These are phyloP conservation scores for Pseudocercospora fijiensis DNA, from an alignment of 2,329 filamentous ascomycete species.

Conservation along the genomic window DNA sequence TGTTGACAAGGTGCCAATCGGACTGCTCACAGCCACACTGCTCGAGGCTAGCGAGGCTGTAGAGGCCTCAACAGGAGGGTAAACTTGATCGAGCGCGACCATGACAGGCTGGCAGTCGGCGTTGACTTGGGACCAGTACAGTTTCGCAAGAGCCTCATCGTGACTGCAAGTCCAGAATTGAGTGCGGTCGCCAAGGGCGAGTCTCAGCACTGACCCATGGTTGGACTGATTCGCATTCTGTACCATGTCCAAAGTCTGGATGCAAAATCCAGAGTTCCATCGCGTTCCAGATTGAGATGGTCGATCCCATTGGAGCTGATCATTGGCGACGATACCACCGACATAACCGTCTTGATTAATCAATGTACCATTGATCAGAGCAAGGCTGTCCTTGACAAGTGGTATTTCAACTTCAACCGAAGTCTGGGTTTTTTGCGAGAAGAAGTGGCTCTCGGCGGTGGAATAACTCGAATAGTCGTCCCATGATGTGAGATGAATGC, in stretches of 20 bases:
- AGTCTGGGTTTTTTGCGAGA: not conserved
- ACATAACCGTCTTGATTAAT: conserved; percentile 64
- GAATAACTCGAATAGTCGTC: not conserved
- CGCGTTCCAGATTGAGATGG: conserved; percentile 68
- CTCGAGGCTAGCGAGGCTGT: not conserved
- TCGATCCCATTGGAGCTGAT: conserved; percentile 74
- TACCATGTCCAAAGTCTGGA: conserved; percentile 53
- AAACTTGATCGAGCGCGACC: not conserved
- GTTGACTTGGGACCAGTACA: not conserved
- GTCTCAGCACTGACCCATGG: conserved; percentile 15
- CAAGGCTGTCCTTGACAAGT: not conserved
- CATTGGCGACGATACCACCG: conserved; percentile 76
- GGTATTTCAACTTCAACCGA: not conserved
- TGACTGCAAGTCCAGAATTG: conserved; percentile 60
- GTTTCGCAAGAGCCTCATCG: not conserved
- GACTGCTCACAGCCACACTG: not conserved
- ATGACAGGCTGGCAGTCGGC: not conserved
- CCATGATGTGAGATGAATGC: not conserved
- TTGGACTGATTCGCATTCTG: not conserved
- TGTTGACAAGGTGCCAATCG: not conserved
- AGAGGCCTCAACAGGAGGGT: not conserved
- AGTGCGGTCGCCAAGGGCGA: conserved; percentile 66
- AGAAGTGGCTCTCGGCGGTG: not conserved
- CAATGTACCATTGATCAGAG: conserved; percentile 62
- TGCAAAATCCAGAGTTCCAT: conserved; percentile 60